Percentiles rank a stretch among this genome's conserved stretches.
Evolutionary conservation across 768 basidiomycete species (phyloP).

Genomic region (Tylopilus cervinicoccineus): DNA sequence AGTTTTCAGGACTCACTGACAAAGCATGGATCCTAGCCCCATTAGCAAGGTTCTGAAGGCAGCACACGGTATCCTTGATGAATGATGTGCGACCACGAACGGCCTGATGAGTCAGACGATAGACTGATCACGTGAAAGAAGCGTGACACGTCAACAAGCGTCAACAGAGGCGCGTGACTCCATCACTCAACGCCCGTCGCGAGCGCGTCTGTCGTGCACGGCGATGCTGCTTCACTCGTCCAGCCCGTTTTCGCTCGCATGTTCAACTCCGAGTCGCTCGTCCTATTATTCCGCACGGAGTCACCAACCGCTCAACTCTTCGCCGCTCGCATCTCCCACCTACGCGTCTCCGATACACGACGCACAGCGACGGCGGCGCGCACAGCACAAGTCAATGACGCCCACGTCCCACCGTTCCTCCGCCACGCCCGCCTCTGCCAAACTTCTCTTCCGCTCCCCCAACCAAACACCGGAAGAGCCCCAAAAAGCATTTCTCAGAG

Average conservation of each 20-base stretch:
- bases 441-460: constrained; percentile 13
- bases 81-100: too few relatives aligned
- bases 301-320: constrained; percentile 42
- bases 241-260: constrained; percentile 27
- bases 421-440: constrained; percentile 2
- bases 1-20: too few relatives aligned
- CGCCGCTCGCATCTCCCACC: constrained; percentile 47
- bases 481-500: constrained; percentile 52
- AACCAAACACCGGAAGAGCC: constrained; percentile 37
- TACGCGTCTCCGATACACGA: constrained; percentile 43
- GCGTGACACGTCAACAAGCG: constrained; percentile 21
- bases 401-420: constrained; percentile 24
- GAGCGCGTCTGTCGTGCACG: background rate
- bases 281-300: constrained; percentile 28
- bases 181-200: constrained; percentile 8
- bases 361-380: constrained; percentile 46
- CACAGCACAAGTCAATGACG: constrained; percentile 48
- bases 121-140: constrained; percentile 11
- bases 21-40: too few relatives aligned
- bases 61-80: too few relatives aligned
- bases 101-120: too few relatives aligned
- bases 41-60: too few relatives aligned
- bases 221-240: constrained; percentile 25
- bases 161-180: constrained; percentile 20
- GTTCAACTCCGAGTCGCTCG: constrained; percentile 37